Evolutionary conservation across 352 stramenopile species (phyloP).

Genomic region (Phytophthora palmivora): DNA sequence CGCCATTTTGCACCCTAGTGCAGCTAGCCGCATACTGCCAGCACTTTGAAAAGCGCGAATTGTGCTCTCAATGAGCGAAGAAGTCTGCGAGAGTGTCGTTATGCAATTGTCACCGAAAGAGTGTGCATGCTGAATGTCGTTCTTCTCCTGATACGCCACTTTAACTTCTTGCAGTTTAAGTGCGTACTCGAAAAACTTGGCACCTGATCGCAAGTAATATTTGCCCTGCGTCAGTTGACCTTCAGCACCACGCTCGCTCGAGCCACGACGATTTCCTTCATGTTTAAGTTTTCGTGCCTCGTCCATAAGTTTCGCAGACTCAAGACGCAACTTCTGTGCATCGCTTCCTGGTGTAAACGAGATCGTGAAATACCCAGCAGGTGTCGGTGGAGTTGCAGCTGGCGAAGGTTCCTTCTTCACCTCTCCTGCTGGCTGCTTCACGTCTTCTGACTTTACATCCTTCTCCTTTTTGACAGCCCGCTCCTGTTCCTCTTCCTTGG

Average conservation of each 20-base stretch:
- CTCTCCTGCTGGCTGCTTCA: conserved; percentile 35
- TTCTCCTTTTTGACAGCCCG: conserved; percentile 36
- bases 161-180: conserved; percentile 85
- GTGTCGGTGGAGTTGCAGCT: conserved; percentile 2
- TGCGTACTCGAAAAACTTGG: conserved; percentile 87
- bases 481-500: conserved; percentile 37
- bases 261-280: conserved; percentile 72
- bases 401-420: conserved; percentile 37
- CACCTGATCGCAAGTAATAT: conserved; percentile 78
- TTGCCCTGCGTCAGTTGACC: conserved; percentile 71
- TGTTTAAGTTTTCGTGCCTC: conserved; percentile 83
- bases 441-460: conserved; percentile 47
- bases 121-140: conserved; percentile 66
- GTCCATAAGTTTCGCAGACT: conserved; percentile 64
- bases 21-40: conserved; percentile 65
- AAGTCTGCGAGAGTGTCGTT: conserved; percentile 78
- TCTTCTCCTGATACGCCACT: conserved; percentile 74
- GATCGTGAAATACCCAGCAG: conserved; percentile 58
- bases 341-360: conserved; percentile 49
- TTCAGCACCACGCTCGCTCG: conserved; percentile 42
- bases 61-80: conserved; percentile 82
- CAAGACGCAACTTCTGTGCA: conserved; percentile 55
- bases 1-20: conserved; percentile 84
- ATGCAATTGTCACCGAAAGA: conserved; percentile 71
- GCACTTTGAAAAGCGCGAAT: conserved; percentile 70